These are phyloP conservation scores for Periconia sp. DNA, from an alignment of 2,329 filamentous ascomycete genomes.

Conservation along the genomic window DNA sequence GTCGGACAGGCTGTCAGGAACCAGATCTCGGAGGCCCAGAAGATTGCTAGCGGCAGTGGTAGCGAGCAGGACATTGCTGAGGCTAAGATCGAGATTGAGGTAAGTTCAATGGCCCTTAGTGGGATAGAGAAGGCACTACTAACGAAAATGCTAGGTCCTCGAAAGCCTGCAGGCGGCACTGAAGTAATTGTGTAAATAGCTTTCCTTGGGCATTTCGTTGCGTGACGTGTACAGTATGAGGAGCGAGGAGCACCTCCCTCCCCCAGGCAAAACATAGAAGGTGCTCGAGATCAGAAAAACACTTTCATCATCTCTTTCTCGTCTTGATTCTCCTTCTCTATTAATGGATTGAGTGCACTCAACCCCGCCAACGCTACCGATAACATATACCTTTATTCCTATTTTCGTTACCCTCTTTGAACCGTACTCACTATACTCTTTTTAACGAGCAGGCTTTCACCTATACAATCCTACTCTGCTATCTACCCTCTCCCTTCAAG, in stretches of 20 bases:
- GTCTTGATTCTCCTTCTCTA: slow-evolving; percentile 9
- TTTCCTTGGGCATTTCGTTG: slow-evolving; percentile 28
- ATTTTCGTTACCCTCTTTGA: slow-evolving; percentile 14
- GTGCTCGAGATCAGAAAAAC: slow-evolving; percentile 34
- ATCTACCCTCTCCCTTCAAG: too few species aligned
- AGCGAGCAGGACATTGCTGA: slow-evolving; percentile 98
- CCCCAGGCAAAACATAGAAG: slow-evolving; percentile 40
- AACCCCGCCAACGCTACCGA: slow-evolving; percentile 20
- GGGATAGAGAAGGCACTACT: slow-evolving; percentile 33
- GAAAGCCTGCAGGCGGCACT: slow-evolving; percentile 81
- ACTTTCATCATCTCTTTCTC: slow-evolving; percentile 19
- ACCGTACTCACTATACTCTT: too few species aligned
- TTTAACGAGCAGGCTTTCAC: too few species aligned
- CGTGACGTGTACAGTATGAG: slow-evolving; percentile 46
- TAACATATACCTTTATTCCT: slow-evolving; percentile 20
- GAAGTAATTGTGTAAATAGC: slow-evolving; percentile 70
- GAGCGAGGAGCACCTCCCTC: slow-evolving; percentile 34
- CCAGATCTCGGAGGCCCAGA: slow-evolving; percentile 94
- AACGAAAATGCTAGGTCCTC: slow-evolving; percentile 66
- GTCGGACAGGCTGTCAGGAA: slow-evolving; percentile 71
- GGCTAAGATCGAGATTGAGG: slow-evolving; percentile 99
- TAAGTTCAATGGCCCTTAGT: slow-evolving; percentile 51
- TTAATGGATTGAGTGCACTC: slow-evolving; percentile 24
- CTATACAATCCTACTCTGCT: too few species aligned
- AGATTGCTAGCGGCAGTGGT: slow-evolving; percentile 86